A percentile compares a stretch with the other conserved stretches of the same genome.
phyloP scores from a whole-genome alignment of 371 early-diverging fungal genomes.

The Mortierella sp. region DNA sequence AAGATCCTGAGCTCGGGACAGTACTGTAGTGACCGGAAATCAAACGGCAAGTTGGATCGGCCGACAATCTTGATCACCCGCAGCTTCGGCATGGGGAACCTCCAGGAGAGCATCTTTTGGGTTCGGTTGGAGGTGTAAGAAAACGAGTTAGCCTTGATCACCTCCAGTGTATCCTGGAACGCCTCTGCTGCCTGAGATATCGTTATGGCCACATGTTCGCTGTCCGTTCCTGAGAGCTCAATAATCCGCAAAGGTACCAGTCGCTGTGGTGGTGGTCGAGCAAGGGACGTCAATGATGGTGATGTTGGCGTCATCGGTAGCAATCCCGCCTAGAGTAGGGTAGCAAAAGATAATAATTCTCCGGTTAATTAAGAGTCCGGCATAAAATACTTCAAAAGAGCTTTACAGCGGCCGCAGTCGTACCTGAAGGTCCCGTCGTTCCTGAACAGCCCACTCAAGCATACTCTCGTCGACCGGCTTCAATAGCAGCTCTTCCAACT shows the following conservation, averaged over 20 bases:
- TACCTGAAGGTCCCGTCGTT: conserved; percentile 42
- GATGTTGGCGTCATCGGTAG: conserved; percentile 15
- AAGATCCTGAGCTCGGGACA: conserved; percentile 43
- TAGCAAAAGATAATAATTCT: background rate
- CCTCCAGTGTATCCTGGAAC: conserved; percentile 54
- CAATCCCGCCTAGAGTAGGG: conserved; percentile 14
- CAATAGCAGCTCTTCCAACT: conserved; percentile 43
- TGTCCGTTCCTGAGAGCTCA: conserved; percentile 46
- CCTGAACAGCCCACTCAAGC: conserved; percentile 53
- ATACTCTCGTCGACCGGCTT: conserved; percentile 41
- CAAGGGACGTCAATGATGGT: background rate
- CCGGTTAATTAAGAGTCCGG: background rate
- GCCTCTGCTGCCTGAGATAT: conserved; percentile 55
- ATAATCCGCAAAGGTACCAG: conserved; percentile 37
- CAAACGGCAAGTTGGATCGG: conserved; percentile 50
- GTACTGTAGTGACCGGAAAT: conserved; percentile 41
- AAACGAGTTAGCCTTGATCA: conserved; percentile 50
- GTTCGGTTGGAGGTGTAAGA: conserved; percentile 38
- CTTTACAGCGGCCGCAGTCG: background rate
- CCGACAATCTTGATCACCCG: conserved; percentile 44
- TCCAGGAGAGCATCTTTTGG: conserved; percentile 31
- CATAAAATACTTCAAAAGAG: background rate
- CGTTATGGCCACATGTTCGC: conserved; percentile 45
- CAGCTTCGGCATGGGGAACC: conserved; percentile 34
- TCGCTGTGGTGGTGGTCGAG: background rate